Evolutionary conservation across 257 asterid genomes (phyloP).

Genomic region (Solanum stenotomum): DNA sequence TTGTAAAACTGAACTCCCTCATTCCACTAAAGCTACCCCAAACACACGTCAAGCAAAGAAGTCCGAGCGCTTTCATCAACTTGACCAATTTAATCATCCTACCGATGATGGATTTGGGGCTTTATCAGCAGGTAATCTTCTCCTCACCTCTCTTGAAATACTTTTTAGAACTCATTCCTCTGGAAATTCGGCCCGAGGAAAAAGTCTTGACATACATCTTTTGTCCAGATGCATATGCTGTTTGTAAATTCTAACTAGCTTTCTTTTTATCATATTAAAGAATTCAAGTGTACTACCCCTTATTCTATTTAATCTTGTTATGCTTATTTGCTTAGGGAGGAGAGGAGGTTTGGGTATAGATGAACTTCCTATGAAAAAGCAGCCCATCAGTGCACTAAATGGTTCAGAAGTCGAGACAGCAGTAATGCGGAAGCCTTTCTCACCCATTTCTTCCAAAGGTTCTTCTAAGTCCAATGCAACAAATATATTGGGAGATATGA

Average conservation of each 20-base stretch:
- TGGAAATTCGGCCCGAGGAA: not conserved
- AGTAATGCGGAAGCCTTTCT: constrained; percentile 68
- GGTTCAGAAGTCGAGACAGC: not conserved
- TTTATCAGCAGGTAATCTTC: constrained; percentile 47
- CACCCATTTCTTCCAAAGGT: constrained; percentile 74
- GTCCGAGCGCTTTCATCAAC: constrained; percentile 13
- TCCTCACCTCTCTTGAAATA: not conserved
- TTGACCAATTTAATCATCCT: constrained; percentile 15
- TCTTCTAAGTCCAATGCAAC: constrained; percentile 50
- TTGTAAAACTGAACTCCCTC: constrained; percentile 19
- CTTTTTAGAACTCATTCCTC: not conserved
- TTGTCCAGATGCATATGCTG: not conserved
- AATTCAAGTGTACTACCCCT: not conserved
- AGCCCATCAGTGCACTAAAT: not conserved
- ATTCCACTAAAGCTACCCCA: constrained; percentile 28
- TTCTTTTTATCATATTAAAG: not conserved
- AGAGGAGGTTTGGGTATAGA: constrained; percentile 87
- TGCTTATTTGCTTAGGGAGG: constrained; percentile 42
- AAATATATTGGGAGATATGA: constrained; percentile 50
- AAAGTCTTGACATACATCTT: constrained; percentile 2
- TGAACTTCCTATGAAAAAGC: constrained; percentile 30
- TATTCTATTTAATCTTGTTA: not conserved
- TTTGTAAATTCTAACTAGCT: not conserved
- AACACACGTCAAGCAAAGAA: constrained; percentile 24
- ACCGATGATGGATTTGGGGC: constrained; percentile 44